Percentiles rank a stretch among this genome's conserved stretches.
These are phyloP conservation scores for Pseudogymnoascus sp. DNA, from an alignment of 2,329 filamentous ascomycete species.

Conservation along the genomic window DNA sequence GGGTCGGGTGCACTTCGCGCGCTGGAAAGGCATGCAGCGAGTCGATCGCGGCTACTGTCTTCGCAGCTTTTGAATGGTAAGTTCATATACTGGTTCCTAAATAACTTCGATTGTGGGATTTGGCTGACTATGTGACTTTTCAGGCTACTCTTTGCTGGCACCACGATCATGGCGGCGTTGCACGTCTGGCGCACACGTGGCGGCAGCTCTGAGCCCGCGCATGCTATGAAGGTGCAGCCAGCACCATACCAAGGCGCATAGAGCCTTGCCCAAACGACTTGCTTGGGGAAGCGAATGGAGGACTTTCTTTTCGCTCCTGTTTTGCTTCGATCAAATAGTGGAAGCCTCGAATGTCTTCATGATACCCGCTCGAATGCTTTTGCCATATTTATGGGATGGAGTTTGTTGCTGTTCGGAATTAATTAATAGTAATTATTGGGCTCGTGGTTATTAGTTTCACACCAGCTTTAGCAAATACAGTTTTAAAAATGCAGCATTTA, in stretches of 20 bases:
- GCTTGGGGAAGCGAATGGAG: neutral
- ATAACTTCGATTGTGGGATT: neutral
- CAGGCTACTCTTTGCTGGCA: conserved; percentile 44
- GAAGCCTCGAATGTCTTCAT: neutral
- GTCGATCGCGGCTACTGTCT: conserved; percentile 34
- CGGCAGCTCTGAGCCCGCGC: neutral
- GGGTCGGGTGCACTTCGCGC: conserved; percentile 39
- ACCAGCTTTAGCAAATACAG: neutral
- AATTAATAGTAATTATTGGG: conserved; percentile 6
- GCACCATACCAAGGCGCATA: neutral
- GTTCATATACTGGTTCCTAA: conserved; percentile 15
- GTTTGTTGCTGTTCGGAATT: neutral
- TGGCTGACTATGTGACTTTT: conserved; percentile 3
- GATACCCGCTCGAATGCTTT: conserved; percentile 2
- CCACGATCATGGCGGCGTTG: conserved; percentile 40
- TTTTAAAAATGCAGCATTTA: neutral
- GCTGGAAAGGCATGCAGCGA: conserved; percentile 29
- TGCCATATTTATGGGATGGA: neutral
- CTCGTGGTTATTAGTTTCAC: neutral
- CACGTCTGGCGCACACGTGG: conserved; percentile 36
- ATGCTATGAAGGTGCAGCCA: conserved; percentile 1
- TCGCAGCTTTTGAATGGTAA: conserved; percentile 41
- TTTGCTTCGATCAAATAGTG: neutral
- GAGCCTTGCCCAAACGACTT: neutral
- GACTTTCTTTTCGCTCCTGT: neutral